A percentile compares a stretch with the other conserved stretches of the same genome.
phyloP scores from a whole-genome alignment of 495 filamentous ascomycete genomes.

The Amorphotheca resinae region DNA sequence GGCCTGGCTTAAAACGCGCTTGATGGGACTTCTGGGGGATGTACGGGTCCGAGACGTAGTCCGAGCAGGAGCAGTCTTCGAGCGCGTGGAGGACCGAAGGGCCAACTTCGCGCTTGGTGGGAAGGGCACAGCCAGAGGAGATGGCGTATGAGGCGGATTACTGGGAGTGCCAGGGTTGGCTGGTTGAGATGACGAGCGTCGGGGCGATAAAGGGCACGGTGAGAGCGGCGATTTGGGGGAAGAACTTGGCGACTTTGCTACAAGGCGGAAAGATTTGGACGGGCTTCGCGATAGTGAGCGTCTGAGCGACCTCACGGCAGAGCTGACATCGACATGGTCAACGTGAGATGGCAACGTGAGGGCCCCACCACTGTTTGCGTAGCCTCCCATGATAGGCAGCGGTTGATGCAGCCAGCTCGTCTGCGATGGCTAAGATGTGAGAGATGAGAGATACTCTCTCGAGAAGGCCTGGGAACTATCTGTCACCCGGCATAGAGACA shows the following conservation, averaged over 20 bases:
- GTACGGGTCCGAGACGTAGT: slow-evolving; percentile 34
- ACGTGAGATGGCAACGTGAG: slow-evolving; percentile 71
- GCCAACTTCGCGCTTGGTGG: slow-evolving; percentile 39
- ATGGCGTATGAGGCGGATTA: slow-evolving; percentile 23
- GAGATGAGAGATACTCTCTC: slow-evolving; percentile 5
- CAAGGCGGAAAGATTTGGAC: slow-evolving; percentile 58
- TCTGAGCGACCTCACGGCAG: slow-evolving; percentile 63
- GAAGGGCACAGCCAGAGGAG: slow-evolving; percentile 41
- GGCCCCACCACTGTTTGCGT: slow-evolving; percentile 53
- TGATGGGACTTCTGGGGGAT: slow-evolving; percentile 63
- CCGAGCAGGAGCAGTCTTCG: slow-evolving; percentile 19
- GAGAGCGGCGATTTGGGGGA: slow-evolving; percentile 34
- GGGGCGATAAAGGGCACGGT: slow-evolving; percentile 36
- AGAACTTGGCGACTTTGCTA: slow-evolving; percentile 36
- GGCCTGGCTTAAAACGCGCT: slow-evolving; percentile 58
- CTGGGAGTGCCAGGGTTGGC: slow-evolving; percentile 10
- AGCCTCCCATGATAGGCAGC: slow-evolving; percentile 26
- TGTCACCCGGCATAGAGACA: slow-evolving; percentile 11
- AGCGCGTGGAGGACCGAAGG: slow-evolving; percentile 34
- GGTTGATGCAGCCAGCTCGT: slow-evolving; percentile 6
- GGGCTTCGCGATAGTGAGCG: slow-evolving; percentile 80
- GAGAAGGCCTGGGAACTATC: slow-evolving; percentile 9
- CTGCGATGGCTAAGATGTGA: slow-evolving; percentile 11
- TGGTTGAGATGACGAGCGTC: slow-evolving; percentile 31
- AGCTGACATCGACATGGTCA: slow-evolving; percentile 64